Percentiles rank a stretch among this genome's conserved stretches.
Evolutionary conservation across 441 rosid genomes (phyloP).

Genomic region (Geranium incanum): DNA sequence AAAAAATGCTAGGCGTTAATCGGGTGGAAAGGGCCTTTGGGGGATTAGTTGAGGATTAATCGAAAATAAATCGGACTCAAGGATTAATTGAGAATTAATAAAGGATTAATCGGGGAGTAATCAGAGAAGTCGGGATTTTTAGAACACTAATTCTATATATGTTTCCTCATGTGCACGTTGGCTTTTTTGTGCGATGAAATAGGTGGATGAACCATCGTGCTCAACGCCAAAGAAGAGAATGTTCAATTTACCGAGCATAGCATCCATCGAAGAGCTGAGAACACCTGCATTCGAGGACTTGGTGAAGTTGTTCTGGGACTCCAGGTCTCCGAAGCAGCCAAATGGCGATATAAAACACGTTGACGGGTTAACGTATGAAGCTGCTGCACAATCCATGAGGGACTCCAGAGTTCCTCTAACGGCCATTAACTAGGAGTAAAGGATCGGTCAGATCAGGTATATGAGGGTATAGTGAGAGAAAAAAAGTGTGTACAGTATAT

Average conservation of each 20-base stretch:
- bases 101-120: too few species aligned
- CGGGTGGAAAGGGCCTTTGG: too few species aligned
- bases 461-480: slow-evolving; percentile 8
- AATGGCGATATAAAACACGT: slow-evolving; percentile 70
- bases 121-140: too few species aligned
- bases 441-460: slow-evolving; percentile 3
- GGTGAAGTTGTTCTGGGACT: slow-evolving; percentile 62
- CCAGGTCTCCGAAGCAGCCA: slow-evolving; percentile 46
- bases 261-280: slow-evolving; percentile 84
- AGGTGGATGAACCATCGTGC: slow-evolving; percentile 96
- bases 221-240: slow-evolving; percentile 81
- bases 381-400: slow-evolving; percentile 42
- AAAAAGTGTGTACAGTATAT: neutral
- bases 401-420: slow-evolving; percentile 85
- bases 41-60: too few species aligned
- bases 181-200: neutral
- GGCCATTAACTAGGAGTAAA: slow-evolving; percentile 45
- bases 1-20: too few species aligned
- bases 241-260: slow-evolving; percentile 60
- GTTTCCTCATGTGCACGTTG: slow-evolving; percentile 26
- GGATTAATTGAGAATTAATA: too few species aligned
- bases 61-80: too few species aligned
- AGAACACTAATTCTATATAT: slow-evolving; percentile 6
- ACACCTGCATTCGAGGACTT: slow-evolving; percentile 85
- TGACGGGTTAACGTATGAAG: slow-evolving; percentile 39